Percentiles rank a stretch among this genome's conserved stretches.
phyloP scores from a whole-genome alignment of 106 monocot species.

The Acorus calamus region DNA sequence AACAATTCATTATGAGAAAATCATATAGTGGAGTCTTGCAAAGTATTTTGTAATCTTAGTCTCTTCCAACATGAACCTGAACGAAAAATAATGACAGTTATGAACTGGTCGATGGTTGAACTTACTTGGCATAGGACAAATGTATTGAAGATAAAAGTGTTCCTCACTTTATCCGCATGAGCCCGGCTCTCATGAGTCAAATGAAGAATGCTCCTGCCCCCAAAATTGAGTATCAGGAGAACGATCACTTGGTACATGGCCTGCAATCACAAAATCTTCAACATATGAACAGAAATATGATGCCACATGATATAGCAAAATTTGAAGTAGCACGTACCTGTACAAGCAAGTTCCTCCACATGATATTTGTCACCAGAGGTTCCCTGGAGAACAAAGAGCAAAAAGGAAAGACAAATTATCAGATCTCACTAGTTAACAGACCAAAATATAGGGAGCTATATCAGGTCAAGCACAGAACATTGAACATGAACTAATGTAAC shows the following conservation, averaged over 20 bases:
- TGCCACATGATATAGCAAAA: slow-evolving; percentile 6
- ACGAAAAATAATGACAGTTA: no score
- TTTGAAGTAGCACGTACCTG: slow-evolving; percentile 27
- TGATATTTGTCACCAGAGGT: slow-evolving; percentile 55
- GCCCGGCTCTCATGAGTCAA: slow-evolving; percentile 30
- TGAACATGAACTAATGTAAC: neutral
- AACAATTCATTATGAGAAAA: neutral
- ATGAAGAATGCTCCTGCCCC: slow-evolving; percentile 36
- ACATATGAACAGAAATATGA: neutral
- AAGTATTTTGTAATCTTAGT: no score
- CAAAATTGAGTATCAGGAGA: slow-evolving; percentile 56
- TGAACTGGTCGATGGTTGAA: neutral
- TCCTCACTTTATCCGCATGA: slow-evolving; percentile 63
- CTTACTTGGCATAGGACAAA: slow-evolving; percentile 75
- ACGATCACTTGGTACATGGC: slow-evolving; percentile 55
- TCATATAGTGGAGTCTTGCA: no score
- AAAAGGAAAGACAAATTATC: neutral
- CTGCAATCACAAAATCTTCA: slow-evolving; percentile 17
- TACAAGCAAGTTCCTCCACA: slow-evolving; percentile 85
- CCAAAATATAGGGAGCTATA: neutral
- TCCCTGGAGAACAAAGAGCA: slow-evolving; percentile 18
- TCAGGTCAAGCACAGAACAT: neutral
- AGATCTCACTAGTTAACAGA: neutral
- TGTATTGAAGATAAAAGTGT: slow-evolving; percentile 70
- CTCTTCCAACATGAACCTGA: no score